Percentiles rank a stretch among this genome's conserved stretches.
Evolutionary conservation across 306 rosid species (phyloP).

Genomic region (Senna siamea): DNA sequence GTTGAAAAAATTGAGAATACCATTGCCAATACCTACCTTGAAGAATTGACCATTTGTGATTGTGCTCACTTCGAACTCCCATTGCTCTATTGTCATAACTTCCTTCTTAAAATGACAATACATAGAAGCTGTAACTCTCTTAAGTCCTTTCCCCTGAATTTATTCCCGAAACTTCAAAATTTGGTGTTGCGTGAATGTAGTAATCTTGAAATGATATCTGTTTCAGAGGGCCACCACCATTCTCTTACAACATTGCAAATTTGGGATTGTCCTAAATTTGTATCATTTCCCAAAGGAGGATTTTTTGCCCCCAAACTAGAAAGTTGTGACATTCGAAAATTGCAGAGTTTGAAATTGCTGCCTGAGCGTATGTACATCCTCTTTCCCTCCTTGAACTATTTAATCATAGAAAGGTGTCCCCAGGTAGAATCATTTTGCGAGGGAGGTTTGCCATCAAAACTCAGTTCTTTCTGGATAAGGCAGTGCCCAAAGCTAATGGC

Average conservation of each 20-base stretch:
- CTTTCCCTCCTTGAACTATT: not conserved
- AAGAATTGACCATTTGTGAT: not conserved
- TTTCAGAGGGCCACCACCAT: no score
- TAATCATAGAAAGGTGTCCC: not conserved
- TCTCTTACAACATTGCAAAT: not conserved
- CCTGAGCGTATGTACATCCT: not conserved
- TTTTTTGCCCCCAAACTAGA: not conserved
- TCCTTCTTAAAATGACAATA: not conserved
- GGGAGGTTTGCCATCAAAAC: not conserved
- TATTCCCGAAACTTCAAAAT: not conserved
- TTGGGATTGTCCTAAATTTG: conserved; percentile 18
- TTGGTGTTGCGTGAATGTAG: not conserved
- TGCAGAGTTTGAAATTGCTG: not conserved
- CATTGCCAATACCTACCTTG: not conserved
- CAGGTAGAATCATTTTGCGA: not conserved
- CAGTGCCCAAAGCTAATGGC: not conserved
- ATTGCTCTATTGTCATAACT: not conserved
- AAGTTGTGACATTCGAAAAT: rapidly evolving
- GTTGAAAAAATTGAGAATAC: not conserved
- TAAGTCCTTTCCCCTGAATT: not conserved
- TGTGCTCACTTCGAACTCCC: not conserved
- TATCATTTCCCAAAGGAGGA: conserved; percentile 16
- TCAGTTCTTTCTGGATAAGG: not conserved
- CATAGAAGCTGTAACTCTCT: not conserved
- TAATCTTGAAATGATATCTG: not conserved